These are phyloP conservation scores for Silene vulgaris DNA, from an alignment of 179 eudicot species.

Conservation along the genomic window DNA sequence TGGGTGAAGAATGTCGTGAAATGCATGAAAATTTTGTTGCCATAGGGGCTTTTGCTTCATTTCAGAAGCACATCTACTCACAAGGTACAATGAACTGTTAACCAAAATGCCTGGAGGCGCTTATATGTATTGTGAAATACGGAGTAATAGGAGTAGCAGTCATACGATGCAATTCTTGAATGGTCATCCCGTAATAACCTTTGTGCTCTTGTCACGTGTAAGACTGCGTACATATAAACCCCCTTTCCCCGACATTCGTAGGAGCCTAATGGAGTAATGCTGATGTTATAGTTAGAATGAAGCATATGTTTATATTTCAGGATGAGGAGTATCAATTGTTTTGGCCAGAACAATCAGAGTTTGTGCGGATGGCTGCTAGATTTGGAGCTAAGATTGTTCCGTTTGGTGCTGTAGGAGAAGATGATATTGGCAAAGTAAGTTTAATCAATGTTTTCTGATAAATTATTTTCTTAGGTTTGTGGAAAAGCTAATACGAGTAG, in stretches of 20 bases:
- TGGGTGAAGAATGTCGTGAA: background rate
- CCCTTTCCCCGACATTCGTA: background rate
- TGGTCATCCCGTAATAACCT: too few species aligned
- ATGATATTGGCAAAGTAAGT: slow-evolving; percentile 61
- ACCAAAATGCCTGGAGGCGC: too few species aligned
- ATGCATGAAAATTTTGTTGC: background rate
- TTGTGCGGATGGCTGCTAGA: slow-evolving; percentile 73
- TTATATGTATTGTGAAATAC: too few species aligned
- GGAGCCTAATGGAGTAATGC: background rate
- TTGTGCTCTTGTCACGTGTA: too few species aligned
- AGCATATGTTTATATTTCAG: slow-evolving; percentile 28
- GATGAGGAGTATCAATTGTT: slow-evolving; percentile 69
- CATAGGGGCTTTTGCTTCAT: background rate
- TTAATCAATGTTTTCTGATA: background rate
- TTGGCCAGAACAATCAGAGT: slow-evolving; percentile 78
- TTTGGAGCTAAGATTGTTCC: slow-evolving; percentile 82
- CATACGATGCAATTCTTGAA: too few species aligned
- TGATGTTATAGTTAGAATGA: background rate
- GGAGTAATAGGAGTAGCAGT: too few species aligned
- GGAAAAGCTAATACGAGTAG: too few species aligned
- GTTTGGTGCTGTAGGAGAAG: slow-evolving; percentile 79
- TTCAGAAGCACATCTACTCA: too few species aligned
- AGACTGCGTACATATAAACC: background rate
- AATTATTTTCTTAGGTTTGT: background rate
- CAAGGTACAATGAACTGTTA: too few species aligned